phyloP scores from a whole-genome alignment of 306 rosid genomes.

The Cucurbita pepo region DNA sequence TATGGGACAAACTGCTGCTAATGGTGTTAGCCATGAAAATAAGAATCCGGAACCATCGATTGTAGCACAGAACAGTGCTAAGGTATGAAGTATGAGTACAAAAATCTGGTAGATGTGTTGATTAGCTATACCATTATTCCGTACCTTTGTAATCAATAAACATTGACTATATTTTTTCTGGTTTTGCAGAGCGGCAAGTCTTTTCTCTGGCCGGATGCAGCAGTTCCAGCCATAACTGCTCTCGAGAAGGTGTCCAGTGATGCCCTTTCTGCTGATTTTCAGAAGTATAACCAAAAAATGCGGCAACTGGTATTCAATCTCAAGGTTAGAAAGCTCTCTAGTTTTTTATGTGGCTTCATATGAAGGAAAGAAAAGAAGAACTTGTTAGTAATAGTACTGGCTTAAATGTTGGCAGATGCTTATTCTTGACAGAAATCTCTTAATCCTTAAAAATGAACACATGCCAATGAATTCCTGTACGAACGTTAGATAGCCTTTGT shows the following conservation, averaged over 20 bases:
- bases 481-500: background rate
- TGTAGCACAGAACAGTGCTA: conserved; percentile 28
- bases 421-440: background rate
- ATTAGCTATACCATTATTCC: background rate
- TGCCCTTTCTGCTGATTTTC: conserved; percentile 44
- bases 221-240: conserved; percentile 52
- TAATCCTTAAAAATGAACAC: background rate
- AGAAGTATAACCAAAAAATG: conserved; percentile 79
- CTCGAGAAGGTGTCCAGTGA: conserved; percentile 78
- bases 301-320: conserved; percentile 54
- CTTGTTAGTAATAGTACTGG: background rate
- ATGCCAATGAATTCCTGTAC: background rate
- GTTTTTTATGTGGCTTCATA: conserved; percentile 1
- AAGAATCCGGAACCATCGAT: conserved; percentile 17
- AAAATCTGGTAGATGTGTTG: background rate
- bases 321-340: conserved; percentile 39
- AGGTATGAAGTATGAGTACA: conserved; percentile 26
- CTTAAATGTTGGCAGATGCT: background rate
- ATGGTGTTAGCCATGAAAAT: conserved; percentile 24
- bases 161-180: background rate
- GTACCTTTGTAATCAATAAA: background rate
- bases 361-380: background rate
- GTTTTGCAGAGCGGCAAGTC: conserved; percentile 35
- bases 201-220: conserved; percentile 83
- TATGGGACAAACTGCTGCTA: conserved; percentile 25